Base-by-base conservation (phyloP, 1,139 yeast genomes). In the Kazachstania sp. region DNA sequence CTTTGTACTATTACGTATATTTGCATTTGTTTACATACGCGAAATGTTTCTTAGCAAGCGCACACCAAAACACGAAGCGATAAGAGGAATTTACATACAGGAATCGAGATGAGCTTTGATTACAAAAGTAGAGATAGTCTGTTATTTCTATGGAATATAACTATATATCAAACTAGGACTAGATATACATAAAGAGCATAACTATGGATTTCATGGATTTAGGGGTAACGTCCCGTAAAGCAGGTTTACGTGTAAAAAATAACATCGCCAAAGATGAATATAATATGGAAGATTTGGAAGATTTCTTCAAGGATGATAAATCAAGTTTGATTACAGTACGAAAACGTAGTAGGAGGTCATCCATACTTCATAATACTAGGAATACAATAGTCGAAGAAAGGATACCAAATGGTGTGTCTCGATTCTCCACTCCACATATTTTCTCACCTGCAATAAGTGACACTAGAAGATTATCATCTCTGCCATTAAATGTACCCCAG, bases 201-300 rank as follows among this genome's bases (percentile, higher is more conserved):
- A 12, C 29, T 30, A 68, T 68, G 71, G 80, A 78, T 59, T 71
- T 75, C 54, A 68, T 78, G 60, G 69, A 71, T 47, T 65, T 79
- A 37, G 86, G 86, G 15, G 61, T 71, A 36, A 71, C 68, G 62
- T 74, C 84, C 43, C 71, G 86, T 19, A 79, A 78, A 62, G 77
- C 85, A 1, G 86, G 86, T 9, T 62, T 81, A 19, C 69, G 69
- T 49, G 79, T 80, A 3, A 71, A 69, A 45, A 63, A 70, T 48
- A 71, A 79, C 63, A 59, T 83, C 40, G 66, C 70, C 32, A 75
- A 78, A 54, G 94, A 85, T 63, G 77, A 76, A 49, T 75, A 79
- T 60, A 83, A 87, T 35, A 78, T 86, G 82, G 95, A 87, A 60
- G 85, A 82, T 57, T 66, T 86, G 38, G 85, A 83, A 55, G 95